A percentile compares a stretch with the other conserved stretches of the same genome.
Evolutionary conservation across 768 basidiomycete species (phyloP).

Genomic region (Russula ochroleuca): DNA sequence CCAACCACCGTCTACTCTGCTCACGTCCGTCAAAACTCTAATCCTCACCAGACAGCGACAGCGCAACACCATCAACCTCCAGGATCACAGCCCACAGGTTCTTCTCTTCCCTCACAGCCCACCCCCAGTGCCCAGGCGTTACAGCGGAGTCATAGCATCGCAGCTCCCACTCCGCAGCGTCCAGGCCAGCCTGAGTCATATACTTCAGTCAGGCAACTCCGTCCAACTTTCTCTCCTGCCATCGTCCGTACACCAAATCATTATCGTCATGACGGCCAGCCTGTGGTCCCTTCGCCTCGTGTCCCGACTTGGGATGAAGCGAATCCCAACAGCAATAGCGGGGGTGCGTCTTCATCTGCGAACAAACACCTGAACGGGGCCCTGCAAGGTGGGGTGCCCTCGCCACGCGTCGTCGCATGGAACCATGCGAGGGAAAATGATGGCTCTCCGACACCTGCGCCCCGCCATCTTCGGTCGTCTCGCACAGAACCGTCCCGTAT

Average conservation of each 20-base stretch:
- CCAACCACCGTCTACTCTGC: slow-evolving; percentile 24
- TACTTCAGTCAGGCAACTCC: slow-evolving; percentile 49
- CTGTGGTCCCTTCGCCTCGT: slow-evolving; percentile 26
- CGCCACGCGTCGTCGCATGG: slow-evolving; percentile 20
- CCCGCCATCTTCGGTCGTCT: slow-evolving; percentile 10
- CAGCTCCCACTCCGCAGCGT: slow-evolving; percentile 28
- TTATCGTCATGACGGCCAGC: slow-evolving; percentile 37
- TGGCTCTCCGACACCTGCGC: slow-evolving; percentile 20
- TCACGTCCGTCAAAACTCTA: slow-evolving; percentile 22
- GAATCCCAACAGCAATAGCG: not conserved
- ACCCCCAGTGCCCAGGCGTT: slow-evolving; percentile 1
- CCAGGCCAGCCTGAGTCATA: slow-evolving; percentile 40
- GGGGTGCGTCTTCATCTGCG: slow-evolving; percentile 11
- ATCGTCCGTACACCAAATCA: slow-evolving; percentile 67
- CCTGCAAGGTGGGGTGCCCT: not conserved
- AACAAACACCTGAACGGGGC: slow-evolving; percentile 11
- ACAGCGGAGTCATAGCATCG: slow-evolving; percentile 22
- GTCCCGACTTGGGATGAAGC: slow-evolving; percentile 14
- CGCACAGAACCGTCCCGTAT: slow-evolving; percentile 11
- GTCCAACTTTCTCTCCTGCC: slow-evolving; percentile 63
- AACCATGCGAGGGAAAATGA: slow-evolving; percentile 13
- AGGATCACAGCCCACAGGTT: not conserved
- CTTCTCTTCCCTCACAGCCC: slow-evolving; percentile 7
- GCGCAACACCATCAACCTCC: slow-evolving; percentile 7
- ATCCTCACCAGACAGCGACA: slow-evolving; percentile 21